phyloP scores from a whole-genome alignment of 176 grass and related monocot species.

The Bothriochloa decipiens region DNA sequence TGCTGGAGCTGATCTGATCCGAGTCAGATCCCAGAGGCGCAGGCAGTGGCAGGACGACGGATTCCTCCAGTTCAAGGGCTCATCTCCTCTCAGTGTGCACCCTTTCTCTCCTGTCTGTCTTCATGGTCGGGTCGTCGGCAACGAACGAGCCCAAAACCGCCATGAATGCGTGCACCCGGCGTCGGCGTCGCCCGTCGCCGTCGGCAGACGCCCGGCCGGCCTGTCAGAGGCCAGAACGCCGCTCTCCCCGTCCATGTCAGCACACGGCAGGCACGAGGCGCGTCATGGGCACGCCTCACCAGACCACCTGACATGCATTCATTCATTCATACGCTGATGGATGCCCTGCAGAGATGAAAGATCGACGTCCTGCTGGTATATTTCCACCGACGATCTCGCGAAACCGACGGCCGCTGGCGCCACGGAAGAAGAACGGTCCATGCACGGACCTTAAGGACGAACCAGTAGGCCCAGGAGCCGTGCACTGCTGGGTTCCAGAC shows the following conservation, averaged over 20 bases:
- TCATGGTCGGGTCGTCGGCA: neutral
- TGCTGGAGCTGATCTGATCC: neutral
- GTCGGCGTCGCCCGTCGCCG: too few species aligned
- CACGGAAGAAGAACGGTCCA: neutral
- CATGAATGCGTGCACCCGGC: neutral
- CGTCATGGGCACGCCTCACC: neutral
- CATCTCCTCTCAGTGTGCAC: neutral
- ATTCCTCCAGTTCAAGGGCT: neutral
- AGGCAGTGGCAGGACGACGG: neutral
- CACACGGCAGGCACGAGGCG: neutral
- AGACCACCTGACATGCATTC: too few species aligned
- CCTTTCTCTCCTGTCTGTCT: neutral
- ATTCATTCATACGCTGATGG: neutral
- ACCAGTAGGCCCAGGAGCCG: neutral
- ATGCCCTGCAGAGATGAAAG: too few species aligned
- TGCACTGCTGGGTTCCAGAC: neutral
- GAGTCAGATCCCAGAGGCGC: slow-evolving; percentile 19
- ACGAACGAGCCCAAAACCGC: neutral
- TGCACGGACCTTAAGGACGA: neutral
- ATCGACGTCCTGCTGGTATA: too few species aligned
- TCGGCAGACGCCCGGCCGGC: neutral
- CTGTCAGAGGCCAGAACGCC: too few species aligned
- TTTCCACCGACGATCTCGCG: too few species aligned
- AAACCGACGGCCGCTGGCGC: too few species aligned
- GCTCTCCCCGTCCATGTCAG: too few species aligned